Conservation (phyloP, 169 alveolate genomes). For the Plasmodium inui region DNA sequence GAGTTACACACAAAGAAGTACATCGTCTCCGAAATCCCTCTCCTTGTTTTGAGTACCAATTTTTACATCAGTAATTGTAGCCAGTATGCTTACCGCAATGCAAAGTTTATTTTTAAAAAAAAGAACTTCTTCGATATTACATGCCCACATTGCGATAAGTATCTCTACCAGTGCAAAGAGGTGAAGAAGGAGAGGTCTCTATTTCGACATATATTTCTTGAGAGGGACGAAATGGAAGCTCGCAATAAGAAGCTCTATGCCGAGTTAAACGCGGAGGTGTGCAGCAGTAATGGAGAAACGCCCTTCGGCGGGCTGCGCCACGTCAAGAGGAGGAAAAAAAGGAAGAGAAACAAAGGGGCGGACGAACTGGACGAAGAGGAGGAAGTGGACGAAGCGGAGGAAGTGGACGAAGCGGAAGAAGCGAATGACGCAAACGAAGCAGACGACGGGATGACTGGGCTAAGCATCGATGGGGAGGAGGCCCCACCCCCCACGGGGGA, state of each 20-base stretch:
- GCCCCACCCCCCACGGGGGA: not conserved
- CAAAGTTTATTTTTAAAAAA: conserved; percentile 46
- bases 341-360: not conserved
- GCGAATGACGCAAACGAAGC: not conserved
- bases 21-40: conserved; percentile 20
- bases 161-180: conserved; percentile 40
- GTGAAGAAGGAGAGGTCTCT: conserved; percentile 29
- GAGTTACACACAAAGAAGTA: conserved; percentile 34
- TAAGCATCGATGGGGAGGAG: not conserved
- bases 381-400: not conserved
- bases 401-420: not conserved
- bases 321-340: not conserved
- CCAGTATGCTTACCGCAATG: conserved; percentile 10
- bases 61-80: conserved; percentile 17
- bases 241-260: not conserved
- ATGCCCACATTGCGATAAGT: conserved; percentile 60
- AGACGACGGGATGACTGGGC: not conserved
- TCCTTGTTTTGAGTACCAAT: conserved; percentile 31
- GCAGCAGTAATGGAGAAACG: not conserved
- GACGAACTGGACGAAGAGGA: not conserved
- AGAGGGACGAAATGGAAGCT: not conserved
- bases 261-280: not conserved
- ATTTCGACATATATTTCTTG: conserved; percentile 6
- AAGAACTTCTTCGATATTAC: conserved; percentile 24
- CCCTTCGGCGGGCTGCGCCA: not conserved